Evolutionary conservation across 805 yeast species (phyloP).

Genomic region (Wickerhamiella brachini): DNA sequence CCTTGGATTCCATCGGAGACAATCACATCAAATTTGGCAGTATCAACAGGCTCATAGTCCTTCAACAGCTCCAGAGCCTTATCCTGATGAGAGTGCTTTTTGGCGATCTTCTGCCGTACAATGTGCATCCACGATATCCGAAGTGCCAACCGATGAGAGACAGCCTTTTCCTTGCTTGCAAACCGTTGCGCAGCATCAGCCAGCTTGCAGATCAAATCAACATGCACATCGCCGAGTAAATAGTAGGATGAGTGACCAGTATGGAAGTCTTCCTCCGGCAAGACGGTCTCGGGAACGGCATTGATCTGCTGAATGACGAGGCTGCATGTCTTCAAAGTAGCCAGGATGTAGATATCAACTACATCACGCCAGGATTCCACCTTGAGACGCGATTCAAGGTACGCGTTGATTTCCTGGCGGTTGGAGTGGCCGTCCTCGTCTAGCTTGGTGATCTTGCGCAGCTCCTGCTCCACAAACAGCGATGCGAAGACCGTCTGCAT

Average conservation of each 20-base stretch:
- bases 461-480: slow-evolving; percentile 50
- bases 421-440: not conserved
- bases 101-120: slow-evolving; percentile 11
- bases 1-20: slow-evolving; percentile 18
- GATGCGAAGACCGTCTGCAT: slow-evolving; percentile 71
- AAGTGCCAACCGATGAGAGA: slow-evolving; percentile 29
- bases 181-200: slow-evolving; percentile 28
- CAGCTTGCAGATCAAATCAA: slow-evolving; percentile 12
- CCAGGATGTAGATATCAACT: slow-evolving; percentile 15
- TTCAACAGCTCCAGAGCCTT: slow-evolving; percentile 1
- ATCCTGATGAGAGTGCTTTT: slow-evolving; percentile 10
- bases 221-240: slow-evolving; percentile 21
- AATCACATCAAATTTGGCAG: not conserved
- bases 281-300: slow-evolving; percentile 13
- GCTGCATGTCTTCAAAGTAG: slow-evolving; percentile 15
- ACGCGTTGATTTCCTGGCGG: not conserved
- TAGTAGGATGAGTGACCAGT: slow-evolving; percentile 42
- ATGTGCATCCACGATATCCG: slow-evolving; percentile 17
- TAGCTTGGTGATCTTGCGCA: slow-evolving; percentile 23
- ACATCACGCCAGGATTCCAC: slow-evolving; percentile 14
- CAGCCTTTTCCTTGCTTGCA: slow-evolving; percentile 30
- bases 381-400: slow-evolving; percentile 1
- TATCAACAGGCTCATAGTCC: not conserved
- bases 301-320: slow-evolving; percentile 11
- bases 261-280: slow-evolving; percentile 25